These are phyloP conservation scores for Elsinoe australis DNA, from an alignment of 2,329 filamentous ascomycete species.

Conservation along the genomic window DNA sequence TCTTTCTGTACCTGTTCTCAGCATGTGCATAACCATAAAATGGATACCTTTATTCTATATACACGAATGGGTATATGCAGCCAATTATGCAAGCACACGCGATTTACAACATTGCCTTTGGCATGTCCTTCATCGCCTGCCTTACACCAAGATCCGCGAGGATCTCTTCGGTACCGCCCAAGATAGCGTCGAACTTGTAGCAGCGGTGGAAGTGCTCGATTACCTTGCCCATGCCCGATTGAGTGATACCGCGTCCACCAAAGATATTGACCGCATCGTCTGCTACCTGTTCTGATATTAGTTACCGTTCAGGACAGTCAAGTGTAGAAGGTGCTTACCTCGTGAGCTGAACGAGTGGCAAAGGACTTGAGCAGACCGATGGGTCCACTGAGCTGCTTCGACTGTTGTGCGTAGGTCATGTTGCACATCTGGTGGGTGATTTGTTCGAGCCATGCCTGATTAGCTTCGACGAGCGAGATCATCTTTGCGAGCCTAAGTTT, in stretches of 20 bases:
- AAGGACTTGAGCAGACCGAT: constrained; percentile 78
- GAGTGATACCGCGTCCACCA: constrained; percentile 71
- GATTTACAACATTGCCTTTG: constrained; percentile 65
- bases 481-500: constrained; percentile 61
- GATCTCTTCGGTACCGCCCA: constrained; percentile 78
- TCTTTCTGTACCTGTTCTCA: too few relatives aligned
- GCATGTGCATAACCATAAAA: too few relatives aligned
- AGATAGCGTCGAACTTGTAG: constrained; percentile 60
- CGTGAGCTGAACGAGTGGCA: constrained; percentile 67
- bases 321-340: constrained; percentile 30
- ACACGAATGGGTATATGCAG: too few relatives aligned
- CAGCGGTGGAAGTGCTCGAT: constrained; percentile 80
- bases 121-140: constrained; percentile 77
- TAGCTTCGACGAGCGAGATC: constrained; percentile 74
- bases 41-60: too few relatives aligned
- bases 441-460: constrained; percentile 76
- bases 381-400: constrained; percentile 66
- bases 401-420: constrained; percentile 71
- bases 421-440: constrained; percentile 84
- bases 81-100: too few relatives aligned
- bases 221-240: constrained; percentile 72
- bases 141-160: constrained; percentile 72
- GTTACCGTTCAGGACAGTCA: not conserved
- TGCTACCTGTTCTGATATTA: constrained; percentile 45
- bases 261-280: constrained; percentile 82